These are phyloP conservation scores for Yamadazyma phyllophila DNA, from an alignment of 805 yeast genomes.

Conservation along the genomic window DNA sequence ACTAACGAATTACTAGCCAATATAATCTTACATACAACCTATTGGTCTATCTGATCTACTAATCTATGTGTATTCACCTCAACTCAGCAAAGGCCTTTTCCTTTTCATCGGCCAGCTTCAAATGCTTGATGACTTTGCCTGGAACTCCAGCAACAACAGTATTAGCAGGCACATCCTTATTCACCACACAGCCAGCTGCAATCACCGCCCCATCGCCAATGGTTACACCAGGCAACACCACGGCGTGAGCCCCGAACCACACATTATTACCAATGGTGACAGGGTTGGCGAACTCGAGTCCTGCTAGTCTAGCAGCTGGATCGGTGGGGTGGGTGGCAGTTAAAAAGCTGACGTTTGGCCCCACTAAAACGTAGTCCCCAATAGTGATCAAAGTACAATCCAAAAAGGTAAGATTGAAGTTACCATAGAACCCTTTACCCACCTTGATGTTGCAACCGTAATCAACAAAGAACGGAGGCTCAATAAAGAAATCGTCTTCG, in stretches of 20 bases:
- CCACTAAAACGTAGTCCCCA: conserved; percentile 59
- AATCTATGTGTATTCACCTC: background rate
- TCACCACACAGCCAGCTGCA: conserved; percentile 70
- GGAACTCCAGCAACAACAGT: conserved; percentile 66
- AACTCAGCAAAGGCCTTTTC: conserved; percentile 8
- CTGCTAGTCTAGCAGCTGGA: conserved; percentile 39
- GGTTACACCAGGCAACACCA: conserved; percentile 62
- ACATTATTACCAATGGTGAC: conserved; percentile 61
- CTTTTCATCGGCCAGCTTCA: conserved; percentile 20
- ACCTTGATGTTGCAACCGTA: conserved; percentile 61
- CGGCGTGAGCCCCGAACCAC: conserved; percentile 62
- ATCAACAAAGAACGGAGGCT: conserved; percentile 62
- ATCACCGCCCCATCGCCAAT: conserved; percentile 61
- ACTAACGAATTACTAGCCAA: no score
- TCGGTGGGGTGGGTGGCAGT: conserved; percentile 68
- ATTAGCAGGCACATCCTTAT: conserved; percentile 52
- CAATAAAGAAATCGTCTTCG: conserved; percentile 42
- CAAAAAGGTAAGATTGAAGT: conserved; percentile 53
- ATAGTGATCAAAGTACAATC: conserved; percentile 61
- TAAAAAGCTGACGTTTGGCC: conserved; percentile 58
- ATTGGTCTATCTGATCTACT: background rate
- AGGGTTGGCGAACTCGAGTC: conserved; percentile 55
- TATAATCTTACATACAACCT: no score
- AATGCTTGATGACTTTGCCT: conserved; percentile 42
- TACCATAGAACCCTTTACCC: conserved; percentile 60